Evolutionary conservation across 2,329 filamentous ascomycete species (phyloP).

Genomic region (Colletotrichum lindemuthianum): DNA sequence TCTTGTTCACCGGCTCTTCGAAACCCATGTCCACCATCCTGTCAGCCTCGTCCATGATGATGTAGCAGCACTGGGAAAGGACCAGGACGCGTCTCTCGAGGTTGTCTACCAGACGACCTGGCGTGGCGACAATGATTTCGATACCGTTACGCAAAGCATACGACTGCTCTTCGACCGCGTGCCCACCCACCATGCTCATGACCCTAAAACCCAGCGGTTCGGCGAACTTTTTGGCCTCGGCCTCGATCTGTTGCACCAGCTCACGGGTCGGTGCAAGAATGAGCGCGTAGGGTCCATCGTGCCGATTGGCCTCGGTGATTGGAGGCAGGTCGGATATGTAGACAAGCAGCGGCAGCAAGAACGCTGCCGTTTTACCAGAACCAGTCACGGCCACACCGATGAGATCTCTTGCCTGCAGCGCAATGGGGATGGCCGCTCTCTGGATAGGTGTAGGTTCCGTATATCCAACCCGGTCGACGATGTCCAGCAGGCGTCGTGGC

Average conservation of each 20-base stretch:
- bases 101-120: slow-evolving; percentile 95
- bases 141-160: slow-evolving; percentile 91
- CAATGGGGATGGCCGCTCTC: slow-evolving; percentile 93
- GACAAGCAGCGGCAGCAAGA: slow-evolving; percentile 88
- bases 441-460: slow-evolving; percentile 92
- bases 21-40: slow-evolving; percentile 99
- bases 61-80: slow-evolving; percentile 94
- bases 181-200: slow-evolving; percentile 97
- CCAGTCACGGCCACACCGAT: slow-evolving; percentile 98
- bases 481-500: slow-evolving; percentile 79
- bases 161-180: slow-evolving; percentile 92
- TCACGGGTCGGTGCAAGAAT: slow-evolving; percentile 97
- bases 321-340: slow-evolving; percentile 94
- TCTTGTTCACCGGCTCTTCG: slow-evolving; percentile 97
- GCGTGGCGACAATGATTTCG: slow-evolving; percentile 98
- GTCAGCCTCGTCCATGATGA: slow-evolving; percentile 99
- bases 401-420: slow-evolving; percentile 90
- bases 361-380: slow-evolving; percentile 97
- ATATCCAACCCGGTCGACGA: slow-evolving; percentile 88
- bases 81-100: slow-evolving; percentile 93
- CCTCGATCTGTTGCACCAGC: slow-evolving; percentile 95
- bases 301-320: slow-evolving; percentile 85
- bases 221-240: slow-evolving; percentile 93
- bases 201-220: slow-evolving; percentile 90
- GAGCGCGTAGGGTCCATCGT: slow-evolving; percentile 96